Percentiles rank a stretch among this genome's conserved stretches.
Conservation (phyloP, 176 grass and related monocot genomes). For the Carex myosuroides region DNA sequence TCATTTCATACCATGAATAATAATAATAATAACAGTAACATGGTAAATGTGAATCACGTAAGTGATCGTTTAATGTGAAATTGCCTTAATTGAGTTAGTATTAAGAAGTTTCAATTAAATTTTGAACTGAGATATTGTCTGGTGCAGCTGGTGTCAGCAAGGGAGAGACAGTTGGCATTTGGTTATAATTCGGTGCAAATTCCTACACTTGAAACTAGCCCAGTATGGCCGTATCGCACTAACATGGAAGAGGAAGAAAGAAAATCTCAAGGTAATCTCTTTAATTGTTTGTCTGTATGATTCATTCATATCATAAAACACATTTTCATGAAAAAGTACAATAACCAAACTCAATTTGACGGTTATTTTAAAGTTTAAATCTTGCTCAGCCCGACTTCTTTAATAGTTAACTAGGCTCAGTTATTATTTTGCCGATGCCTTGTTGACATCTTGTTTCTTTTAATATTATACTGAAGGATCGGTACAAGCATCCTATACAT, state of each 20-base stretch:
- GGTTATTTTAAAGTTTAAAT: background rate
- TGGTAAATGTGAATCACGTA: slow-evolving; percentile 17
- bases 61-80: background rate
- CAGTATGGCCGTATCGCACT: slow-evolving; percentile 67
- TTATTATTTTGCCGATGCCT: background rate
- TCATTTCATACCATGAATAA: slow-evolving; percentile 22
- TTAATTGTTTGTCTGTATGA: background rate
- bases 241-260: slow-evolving; percentile 50
- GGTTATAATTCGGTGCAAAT: slow-evolving; percentile 75
- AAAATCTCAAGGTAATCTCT: slow-evolving; percentile 47
- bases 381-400: background rate
- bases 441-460: background rate
- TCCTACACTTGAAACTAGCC: slow-evolving; percentile 87
- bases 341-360: background rate
- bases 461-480: background rate
- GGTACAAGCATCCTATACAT: background rate
- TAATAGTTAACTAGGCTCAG: background rate
- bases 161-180: slow-evolving; percentile 63
- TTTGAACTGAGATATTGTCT: slow-evolving; percentile 41
- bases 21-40: slow-evolving; percentile 6
- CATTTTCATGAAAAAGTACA: background rate
- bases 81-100: background rate
- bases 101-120: slow-evolving; percentile 39
- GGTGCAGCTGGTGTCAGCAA: slow-evolving; percentile 46
- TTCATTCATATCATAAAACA: slow-evolving; percentile 3